Base-by-base conservation (phyloP, 2,329 filamentous ascomycete species). In the Rugonectria rugulosa region DNA sequence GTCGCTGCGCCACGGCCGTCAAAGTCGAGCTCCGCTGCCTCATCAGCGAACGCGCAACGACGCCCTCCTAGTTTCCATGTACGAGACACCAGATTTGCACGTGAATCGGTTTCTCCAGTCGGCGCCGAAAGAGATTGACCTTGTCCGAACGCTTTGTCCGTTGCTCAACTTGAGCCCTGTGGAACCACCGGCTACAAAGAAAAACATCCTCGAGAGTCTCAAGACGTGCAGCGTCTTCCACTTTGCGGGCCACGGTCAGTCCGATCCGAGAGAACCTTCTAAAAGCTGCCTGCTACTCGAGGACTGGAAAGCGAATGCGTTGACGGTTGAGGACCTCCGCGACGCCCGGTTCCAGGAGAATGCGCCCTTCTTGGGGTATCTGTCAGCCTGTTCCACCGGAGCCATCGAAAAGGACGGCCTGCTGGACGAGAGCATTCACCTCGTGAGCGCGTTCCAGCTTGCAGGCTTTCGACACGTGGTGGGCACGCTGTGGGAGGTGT, bases 301-400 rank as follows among this genome's bases (percentile, higher is more conserved):
- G 36, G 36, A 40, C 36, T 40, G 36, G 36, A 23, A 40, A 40
- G 14, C 36, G 6, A 23, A 40, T 12, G 4, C 17, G 21, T 19
- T 40, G 23, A 40, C 36, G 20, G 36, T 40, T 12, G 36, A 12
- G 23, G 36, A 26, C 11, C 3, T 42, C 6, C 38, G 38, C 4
- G 38, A 42, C 14, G 5, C 15, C 21, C 26, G 12, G 19, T 11
- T 42, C 3, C 38, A 42, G 17, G 38, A 42, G 19, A 27, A 23
- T 3, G 6, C 38, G 4, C 38, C 38, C 15, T n/a, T n/a, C n/a
- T n/a, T n/a, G n/a, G n/a, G n/a, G n/a, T n/a, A n/a, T n/a, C n/a
- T n/a, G n/a, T n/a, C 38, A 12, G 38, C 40, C 19, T 43, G 40
- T 43, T 43, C 40, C 3, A 43, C 40, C 21, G 40, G 40, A 29